Conservation (phyloP, 139 green algal genomes). For the Tetradesmus lagerheimii region DNA sequence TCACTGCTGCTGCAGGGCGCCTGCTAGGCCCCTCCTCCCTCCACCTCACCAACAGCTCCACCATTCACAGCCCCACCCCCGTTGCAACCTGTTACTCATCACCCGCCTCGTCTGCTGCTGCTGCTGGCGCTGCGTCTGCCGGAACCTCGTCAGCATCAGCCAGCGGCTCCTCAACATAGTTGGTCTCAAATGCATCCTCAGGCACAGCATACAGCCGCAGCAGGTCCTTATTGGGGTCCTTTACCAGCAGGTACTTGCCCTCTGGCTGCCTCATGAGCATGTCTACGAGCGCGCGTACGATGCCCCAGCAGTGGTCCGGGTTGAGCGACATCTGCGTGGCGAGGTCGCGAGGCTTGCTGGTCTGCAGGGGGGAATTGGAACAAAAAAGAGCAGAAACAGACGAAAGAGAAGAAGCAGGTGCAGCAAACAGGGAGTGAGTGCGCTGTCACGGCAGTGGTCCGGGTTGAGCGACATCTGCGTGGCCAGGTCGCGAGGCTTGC, state of each 20-base stretch:
- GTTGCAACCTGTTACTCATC: not conserved
- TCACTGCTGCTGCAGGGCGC: too few relatives aligned
- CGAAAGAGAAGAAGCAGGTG: too few relatives aligned
- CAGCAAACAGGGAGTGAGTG: too few relatives aligned
- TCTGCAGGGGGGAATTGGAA: slow-evolving; percentile 49
- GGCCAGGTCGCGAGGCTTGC: slow-evolving; percentile 93
- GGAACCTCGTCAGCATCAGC: slow-evolving; percentile 32
- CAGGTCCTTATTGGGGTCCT: slow-evolving; percentile 96
- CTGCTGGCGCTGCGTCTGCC: not conserved
- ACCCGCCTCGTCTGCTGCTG: not conserved
- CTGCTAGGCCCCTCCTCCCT: too few relatives aligned
- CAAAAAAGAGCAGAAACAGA: too few relatives aligned
- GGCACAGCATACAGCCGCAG: slow-evolving; percentile 87
- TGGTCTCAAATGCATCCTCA: slow-evolving; percentile 70
- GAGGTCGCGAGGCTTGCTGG: slow-evolving; percentile 92
- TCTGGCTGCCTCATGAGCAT: slow-evolving; percentile 86
- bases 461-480: slow-evolving; percentile 95
- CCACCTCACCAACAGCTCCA: too few relatives aligned
- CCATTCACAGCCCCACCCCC: too few relatives aligned
- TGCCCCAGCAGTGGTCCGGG: slow-evolving; percentile 98
- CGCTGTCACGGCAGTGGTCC: slow-evolving; percentile 80
- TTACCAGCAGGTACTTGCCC: slow-evolving; percentile 91
- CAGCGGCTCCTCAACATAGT: slow-evolving; percentile 46
- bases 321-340: slow-evolving; percentile 95
- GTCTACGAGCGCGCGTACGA: slow-evolving; percentile 91